phyloP scores from a whole-genome alignment of 225 moss, liverwort and hornwort genomes.

The Anthoceros angustus region DNA sequence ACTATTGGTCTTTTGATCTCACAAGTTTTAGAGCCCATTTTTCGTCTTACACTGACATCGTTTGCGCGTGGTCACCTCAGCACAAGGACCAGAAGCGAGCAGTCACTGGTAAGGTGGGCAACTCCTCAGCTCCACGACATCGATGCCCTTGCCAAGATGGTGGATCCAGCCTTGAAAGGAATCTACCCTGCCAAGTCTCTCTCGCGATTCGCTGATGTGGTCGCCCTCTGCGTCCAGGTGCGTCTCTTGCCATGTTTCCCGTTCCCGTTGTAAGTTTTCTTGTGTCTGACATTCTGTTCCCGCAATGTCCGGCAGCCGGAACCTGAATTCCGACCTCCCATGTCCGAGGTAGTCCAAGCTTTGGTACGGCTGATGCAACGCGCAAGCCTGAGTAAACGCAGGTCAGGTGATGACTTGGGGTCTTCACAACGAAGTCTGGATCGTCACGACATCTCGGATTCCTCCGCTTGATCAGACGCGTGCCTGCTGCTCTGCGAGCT shows the following conservation, averaged over 20 bases:
- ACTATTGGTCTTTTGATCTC: not conserved
- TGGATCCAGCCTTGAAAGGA: constrained; percentile 59
- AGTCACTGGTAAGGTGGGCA: constrained; percentile 68
- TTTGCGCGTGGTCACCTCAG: constrained; percentile 17
- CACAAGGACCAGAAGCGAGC: constrained; percentile 43
- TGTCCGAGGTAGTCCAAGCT: constrained; percentile 61
- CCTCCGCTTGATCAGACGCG: not conserved
- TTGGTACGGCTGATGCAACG: constrained; percentile 62
- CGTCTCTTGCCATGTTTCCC: not conserved
- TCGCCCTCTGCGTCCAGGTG: constrained; percentile 61
- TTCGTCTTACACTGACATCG: not conserved
- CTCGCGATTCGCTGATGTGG: constrained; percentile 58
- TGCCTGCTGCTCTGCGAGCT: not conserved
- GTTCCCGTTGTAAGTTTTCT: not conserved
- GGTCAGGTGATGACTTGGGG: constrained; percentile 55
- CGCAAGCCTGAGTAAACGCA: constrained; percentile 51
- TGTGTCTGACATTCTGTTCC: not conserved
- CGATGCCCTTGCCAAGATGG: constrained; percentile 67
- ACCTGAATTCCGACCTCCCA: constrained; percentile 59
- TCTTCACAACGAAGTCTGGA: constrained; percentile 40
- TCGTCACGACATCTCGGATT: constrained; percentile 7
- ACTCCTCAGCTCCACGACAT: constrained; percentile 71
- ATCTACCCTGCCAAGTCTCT: constrained; percentile 71
- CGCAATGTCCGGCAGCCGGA: constrained; percentile 37
- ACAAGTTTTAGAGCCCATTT: not conserved